Conservation (phyloP, 2,329 filamentous ascomycete species). For the Chaetomiaceae sp. region DNA sequence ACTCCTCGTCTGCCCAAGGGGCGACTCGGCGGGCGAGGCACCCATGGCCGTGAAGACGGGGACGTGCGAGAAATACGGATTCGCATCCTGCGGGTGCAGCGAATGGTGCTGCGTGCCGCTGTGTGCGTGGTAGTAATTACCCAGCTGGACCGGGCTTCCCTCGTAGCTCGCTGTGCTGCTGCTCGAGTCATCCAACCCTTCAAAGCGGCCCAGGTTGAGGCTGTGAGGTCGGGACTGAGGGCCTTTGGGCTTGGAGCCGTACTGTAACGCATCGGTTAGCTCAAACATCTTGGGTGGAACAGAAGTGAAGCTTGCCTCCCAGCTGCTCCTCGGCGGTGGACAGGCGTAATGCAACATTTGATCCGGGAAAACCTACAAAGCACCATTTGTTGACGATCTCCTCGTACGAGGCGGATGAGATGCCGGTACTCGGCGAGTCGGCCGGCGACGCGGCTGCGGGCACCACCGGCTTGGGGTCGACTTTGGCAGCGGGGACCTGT, state of each 20-base stretch:
- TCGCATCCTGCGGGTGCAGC: slow-evolving; percentile 33
- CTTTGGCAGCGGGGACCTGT: slow-evolving; percentile 19
- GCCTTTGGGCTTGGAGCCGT: slow-evolving; percentile 56
- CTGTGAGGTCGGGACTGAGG: slow-evolving; percentile 40
- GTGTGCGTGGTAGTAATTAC: slow-evolving; percentile 28
- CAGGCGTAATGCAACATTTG: slow-evolving; percentile 24
- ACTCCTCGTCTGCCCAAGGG: slow-evolving; percentile 28
- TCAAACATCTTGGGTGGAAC: slow-evolving; percentile 26
- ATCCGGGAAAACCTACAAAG: slow-evolving; percentile 78
- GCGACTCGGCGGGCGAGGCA: slow-evolving; percentile 33
- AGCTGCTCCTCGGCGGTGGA: slow-evolving; percentile 21
- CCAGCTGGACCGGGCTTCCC: slow-evolving; percentile 35
- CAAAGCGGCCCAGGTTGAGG: slow-evolving; percentile 35
- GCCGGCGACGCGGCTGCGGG: slow-evolving; percentile 37
- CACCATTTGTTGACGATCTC: slow-evolving; percentile 99
- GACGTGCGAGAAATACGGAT: slow-evolving; percentile 34
- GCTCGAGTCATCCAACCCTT: slow-evolving; percentile 36
- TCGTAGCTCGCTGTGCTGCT: slow-evolving; percentile 34
- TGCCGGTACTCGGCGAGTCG: slow-evolving; percentile 49
- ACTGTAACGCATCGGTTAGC: slow-evolving; percentile 47
- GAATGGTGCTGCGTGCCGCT: slow-evolving; percentile 41
- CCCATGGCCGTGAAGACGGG: slow-evolving; percentile 29
- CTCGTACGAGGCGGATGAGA: slow-evolving; percentile 87
- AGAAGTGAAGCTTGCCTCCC: slow-evolving; percentile 25
- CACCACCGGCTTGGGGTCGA: slow-evolving; percentile 19